phyloP scores from a whole-genome alignment of 1,284 basidiomycete genomes.

The Moniliophthora roreri region DNA sequence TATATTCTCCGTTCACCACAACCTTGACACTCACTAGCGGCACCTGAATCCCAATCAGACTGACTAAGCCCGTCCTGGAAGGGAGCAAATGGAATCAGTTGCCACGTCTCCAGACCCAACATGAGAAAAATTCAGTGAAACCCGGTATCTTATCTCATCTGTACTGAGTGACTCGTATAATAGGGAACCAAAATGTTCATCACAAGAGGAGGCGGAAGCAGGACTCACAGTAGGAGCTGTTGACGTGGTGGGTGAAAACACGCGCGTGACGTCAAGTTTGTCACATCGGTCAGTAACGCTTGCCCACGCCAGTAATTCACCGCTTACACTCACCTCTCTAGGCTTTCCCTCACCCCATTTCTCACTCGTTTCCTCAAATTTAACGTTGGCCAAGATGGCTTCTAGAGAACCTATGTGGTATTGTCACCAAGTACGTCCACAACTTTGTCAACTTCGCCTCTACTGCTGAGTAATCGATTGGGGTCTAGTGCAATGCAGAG shows the following conservation, averaged over 20 bases:
- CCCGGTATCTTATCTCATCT: constrained; percentile 42
- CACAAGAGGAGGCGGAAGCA: constrained; percentile 18
- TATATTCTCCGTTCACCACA: too few relatives aligned
- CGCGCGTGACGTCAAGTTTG: constrained; percentile 1
- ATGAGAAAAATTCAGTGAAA: constrained; percentile 32
- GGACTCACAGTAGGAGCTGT: neutral
- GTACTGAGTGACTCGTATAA: constrained; percentile 43
- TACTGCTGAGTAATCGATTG: constrained; percentile 19
- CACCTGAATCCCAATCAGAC: neutral
- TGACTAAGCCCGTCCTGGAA: neutral
- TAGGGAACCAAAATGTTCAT: constrained; percentile 52
- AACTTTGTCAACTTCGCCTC: constrained; percentile 7
- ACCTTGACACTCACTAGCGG: neutral
- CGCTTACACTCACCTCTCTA: neutral
- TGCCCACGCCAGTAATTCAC: neutral
- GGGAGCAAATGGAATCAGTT: neutral
- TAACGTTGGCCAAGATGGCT: constrained; percentile 49
- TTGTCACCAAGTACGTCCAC: constrained; percentile 65
- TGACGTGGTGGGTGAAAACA: neutral
- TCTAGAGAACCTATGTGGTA: constrained; percentile 73
- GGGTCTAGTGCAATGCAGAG: constrained; percentile 67
- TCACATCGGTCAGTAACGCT: neutral
- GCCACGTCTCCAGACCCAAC: neutral
- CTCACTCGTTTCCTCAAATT: constrained; percentile 7
- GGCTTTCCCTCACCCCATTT: constrained; percentile 4